A percentile compares a stretch with the other conserved stretches of the same genome.
phyloP scores from a whole-genome alignment of 1,284 basidiomycete genomes.

The Rhodotorula mucilaginosa region DNA sequence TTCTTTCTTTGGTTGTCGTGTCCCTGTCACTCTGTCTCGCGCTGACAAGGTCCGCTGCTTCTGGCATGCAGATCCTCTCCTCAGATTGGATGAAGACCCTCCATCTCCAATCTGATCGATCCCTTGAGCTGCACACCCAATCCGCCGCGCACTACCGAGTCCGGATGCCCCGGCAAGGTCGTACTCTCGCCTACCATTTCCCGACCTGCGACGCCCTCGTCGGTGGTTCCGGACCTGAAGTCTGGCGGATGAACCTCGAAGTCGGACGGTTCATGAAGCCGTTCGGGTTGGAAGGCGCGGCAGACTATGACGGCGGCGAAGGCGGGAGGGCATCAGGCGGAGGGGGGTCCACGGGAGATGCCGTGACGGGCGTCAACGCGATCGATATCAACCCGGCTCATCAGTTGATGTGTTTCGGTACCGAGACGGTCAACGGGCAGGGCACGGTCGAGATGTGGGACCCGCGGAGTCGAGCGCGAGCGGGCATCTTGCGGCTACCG shows the following conservation, averaged over 20 bases:
- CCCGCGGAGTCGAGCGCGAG: slow-evolving; percentile 72
- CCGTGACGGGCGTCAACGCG: slow-evolving; percentile 74
- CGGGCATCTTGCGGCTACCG: slow-evolving; percentile 76
- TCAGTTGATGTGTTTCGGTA: slow-evolving; percentile 83
- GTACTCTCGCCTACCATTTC: slow-evolving; percentile 84
- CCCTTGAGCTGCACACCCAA: slow-evolving; percentile 90
- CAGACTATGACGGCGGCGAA: slow-evolving; percentile 38
- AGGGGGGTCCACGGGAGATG: slow-evolving; percentile 49
- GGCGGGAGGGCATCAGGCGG: slow-evolving; percentile 19
- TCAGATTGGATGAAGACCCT: slow-evolving; percentile 99
- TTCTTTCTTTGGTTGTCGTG: background rate
- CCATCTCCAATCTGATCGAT: slow-evolving; percentile 94
- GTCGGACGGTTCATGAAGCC: slow-evolving; percentile 90
- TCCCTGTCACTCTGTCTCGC: background rate
- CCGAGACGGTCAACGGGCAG: slow-evolving; percentile 58
- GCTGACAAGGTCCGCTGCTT: background rate
- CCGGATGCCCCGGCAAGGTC: slow-evolving; percentile 90
- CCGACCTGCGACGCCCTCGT: slow-evolving; percentile 77
- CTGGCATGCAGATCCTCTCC: slow-evolving; percentile 74
- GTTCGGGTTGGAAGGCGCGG: slow-evolving; percentile 58
- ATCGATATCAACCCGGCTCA: slow-evolving; percentile 94
- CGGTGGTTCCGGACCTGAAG: slow-evolving; percentile 73
- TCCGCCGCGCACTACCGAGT: slow-evolving; percentile 88
- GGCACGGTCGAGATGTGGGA: slow-evolving; percentile 96
- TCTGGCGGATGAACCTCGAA: slow-evolving; percentile 92